phyloP scores from a whole-genome alignment of 2,329 filamentous ascomycete genomes.

The Colletotrichum coccodes region DNA sequence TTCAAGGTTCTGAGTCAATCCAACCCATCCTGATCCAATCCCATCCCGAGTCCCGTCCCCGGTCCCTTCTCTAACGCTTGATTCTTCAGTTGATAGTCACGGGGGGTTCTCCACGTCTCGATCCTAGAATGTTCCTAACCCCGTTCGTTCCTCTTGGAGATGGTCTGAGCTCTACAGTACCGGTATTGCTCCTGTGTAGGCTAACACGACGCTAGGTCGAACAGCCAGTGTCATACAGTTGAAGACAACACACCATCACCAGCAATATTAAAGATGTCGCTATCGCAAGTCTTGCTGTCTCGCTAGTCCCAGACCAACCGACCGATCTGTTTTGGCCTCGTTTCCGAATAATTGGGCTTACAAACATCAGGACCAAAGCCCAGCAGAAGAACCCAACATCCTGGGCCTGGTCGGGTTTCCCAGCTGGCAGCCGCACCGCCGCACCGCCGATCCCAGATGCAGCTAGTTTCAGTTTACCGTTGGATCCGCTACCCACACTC shows the following conservation, averaged over 20 bases:
- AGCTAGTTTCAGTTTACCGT: background rate
- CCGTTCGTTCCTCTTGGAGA: background rate
- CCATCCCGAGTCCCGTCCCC: background rate
- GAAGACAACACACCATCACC: background rate
- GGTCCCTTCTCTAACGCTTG: background rate
- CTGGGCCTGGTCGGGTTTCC: background rate
- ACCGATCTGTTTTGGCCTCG: background rate
- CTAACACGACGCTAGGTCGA: background rate
- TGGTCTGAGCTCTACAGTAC: background rate
- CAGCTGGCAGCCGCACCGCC: background rate
- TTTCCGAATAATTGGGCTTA: constrained; percentile 7
- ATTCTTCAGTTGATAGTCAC: background rate
- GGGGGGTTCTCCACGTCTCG: background rate
- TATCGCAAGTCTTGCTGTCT: background rate
- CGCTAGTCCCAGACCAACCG: background rate
- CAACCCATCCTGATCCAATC: background rate
- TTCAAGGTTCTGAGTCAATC: constrained; percentile 5
- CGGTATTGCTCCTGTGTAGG: background rate
- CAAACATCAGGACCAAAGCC: background rate
- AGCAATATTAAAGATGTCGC: background rate
- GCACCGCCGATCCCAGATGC: constrained; percentile 7
- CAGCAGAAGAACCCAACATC: background rate
- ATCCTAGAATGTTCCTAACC: background rate
- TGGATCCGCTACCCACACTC: background rate
- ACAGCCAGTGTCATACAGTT: background rate